These are phyloP conservation scores for Plasmodium sp. DNA, from an alignment of 169 alveolate genomes.

Conservation along the genomic window DNA sequence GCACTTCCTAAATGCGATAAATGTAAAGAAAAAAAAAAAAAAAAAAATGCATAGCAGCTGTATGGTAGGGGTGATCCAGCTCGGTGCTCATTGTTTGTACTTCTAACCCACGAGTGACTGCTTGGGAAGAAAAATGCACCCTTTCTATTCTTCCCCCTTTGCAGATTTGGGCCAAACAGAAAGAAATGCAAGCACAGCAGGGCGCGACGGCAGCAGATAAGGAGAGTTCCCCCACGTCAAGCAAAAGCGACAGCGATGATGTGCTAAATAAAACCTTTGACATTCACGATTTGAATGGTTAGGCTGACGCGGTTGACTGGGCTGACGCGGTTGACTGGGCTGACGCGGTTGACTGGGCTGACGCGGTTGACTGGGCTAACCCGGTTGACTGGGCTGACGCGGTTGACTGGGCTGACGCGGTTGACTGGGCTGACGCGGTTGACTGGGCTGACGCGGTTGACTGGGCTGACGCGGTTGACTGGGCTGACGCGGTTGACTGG, in stretches of 20 bases:
- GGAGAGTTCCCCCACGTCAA: background rate
- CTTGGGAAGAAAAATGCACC: background rate
- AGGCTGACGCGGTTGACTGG: background rate
- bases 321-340: background rate
- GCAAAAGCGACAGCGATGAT: background rate
- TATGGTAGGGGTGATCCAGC: background rate
- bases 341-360: background rate
- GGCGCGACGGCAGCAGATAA: background rate
- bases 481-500: background rate
- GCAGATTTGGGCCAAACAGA: slow-evolving; percentile 19
- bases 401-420: background rate
- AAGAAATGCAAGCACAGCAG: background rate
- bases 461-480: background rate
- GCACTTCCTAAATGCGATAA: background rate
- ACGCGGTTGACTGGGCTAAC: background rate
- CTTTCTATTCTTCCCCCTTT: background rate
- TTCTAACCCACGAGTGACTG: background rate
- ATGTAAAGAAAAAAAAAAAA: slow-evolving; percentile 8
- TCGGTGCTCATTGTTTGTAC: background rate
- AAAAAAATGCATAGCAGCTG: background rate
- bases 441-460: background rate
- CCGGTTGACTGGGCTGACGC: background rate
- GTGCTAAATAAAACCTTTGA: slow-evolving; percentile 10
- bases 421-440: background rate
- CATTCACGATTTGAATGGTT: slow-evolving; percentile 21